Conservation (phyloP, 2,329 filamentous ascomycete species). For the Talaromyces sp. region DNA sequence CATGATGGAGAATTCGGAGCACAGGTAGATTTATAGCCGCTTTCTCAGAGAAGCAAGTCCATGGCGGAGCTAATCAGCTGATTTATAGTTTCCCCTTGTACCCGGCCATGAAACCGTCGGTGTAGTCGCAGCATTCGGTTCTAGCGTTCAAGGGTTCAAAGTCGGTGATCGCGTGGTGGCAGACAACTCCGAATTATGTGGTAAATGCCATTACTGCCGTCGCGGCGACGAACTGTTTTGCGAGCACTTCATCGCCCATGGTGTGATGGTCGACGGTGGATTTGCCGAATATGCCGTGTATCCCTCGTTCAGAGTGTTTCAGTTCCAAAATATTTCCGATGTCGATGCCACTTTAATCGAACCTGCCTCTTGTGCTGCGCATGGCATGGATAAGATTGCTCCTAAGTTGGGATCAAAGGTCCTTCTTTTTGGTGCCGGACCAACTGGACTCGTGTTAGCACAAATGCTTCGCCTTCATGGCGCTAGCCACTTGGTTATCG, state of each 20-base stretch:
- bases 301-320: not conserved
- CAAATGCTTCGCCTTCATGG: not conserved
- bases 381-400: not conserved
- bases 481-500: not conserved
- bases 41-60: too few species aligned
- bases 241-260: not conserved
- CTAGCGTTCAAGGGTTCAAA: not conserved
- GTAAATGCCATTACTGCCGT: not conserved
- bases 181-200: not conserved
- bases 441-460: not conserved
- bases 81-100: not conserved
- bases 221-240: not conserved
- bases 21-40: not conserved
- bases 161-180: not conserved
- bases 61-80: not conserved
- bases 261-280: not conserved
- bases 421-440: not conserved
- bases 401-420: not conserved
- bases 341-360: not conserved
- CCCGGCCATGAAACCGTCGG: not conserved
- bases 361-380: not conserved
- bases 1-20: not conserved
- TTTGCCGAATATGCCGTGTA: not conserved
- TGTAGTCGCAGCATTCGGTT: not conserved
- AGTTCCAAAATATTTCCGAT: not conserved